Evolutionary conservation across 345 rosid species (phyloP).

Genomic region (Rhizophora apiculata): DNA sequence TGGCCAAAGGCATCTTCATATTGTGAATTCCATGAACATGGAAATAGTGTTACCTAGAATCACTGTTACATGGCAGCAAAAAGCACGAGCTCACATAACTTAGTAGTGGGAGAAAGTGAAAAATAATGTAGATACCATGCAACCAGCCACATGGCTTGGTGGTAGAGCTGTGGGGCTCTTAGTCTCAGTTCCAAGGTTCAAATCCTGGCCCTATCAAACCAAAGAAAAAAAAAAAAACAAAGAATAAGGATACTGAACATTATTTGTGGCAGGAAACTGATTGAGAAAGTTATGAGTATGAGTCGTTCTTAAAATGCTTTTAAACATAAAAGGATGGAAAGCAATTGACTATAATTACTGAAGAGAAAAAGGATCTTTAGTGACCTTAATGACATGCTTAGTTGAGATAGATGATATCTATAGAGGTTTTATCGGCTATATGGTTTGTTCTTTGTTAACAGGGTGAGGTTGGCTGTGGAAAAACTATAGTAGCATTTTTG

Average conservation of each 20-base stretch:
- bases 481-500: conserved; percentile 91
- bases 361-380: not conserved
- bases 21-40: no score
- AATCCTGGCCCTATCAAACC: no score
- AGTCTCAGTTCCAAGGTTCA: no score
- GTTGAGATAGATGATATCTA: not conserved
- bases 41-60: no score
- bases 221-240: no score
- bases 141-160: no score
- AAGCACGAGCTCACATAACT: not conserved
- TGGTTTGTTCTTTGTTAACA: conserved; percentile 26
- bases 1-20: no score
- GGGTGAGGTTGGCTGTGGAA: conserved; percentile 99
- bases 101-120: not conserved
- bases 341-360: not conserved
- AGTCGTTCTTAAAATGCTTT: no score
- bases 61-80: not conserved
- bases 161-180: no score
- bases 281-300: no score
- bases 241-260: no score
- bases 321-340: no score
- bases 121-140: not conserved
- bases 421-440: conserved; percentile 7
- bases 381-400: not conserved
- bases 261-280: not conserved